Evolutionary conservation across 2,329 filamentous ascomycete genomes (phyloP).

Genomic region (Pseudopithomyces maydicus): DNA sequence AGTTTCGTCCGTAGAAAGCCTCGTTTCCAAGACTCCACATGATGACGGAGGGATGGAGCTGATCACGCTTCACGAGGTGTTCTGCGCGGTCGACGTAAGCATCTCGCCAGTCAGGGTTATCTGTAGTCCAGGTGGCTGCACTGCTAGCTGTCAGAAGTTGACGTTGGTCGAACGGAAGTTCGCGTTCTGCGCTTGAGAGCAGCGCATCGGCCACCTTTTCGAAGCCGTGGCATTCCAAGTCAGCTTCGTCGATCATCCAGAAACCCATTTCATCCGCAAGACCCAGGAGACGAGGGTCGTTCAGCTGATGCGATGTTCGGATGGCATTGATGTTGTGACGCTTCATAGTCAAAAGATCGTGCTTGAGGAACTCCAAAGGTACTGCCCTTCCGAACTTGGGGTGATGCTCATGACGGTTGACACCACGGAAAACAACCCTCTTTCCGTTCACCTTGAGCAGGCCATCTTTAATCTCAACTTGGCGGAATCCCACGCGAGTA

Average conservation of each 20-base stretch:
- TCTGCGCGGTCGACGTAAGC: slow-evolving; percentile 71
- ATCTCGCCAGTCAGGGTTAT: slow-evolving; percentile 65
- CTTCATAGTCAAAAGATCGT: slow-evolving; percentile 72
- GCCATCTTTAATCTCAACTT: slow-evolving; percentile 65
- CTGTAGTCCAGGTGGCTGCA: slow-evolving; percentile 63
- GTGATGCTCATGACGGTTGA: slow-evolving; percentile 75
- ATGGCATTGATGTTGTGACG: slow-evolving; percentile 73
- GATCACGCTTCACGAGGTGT: slow-evolving; percentile 70
- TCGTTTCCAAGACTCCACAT: slow-evolving; percentile 78
- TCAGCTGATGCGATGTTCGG: slow-evolving; percentile 71
- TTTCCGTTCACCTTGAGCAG: slow-evolving; percentile 67
- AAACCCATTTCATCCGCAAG: slow-evolving; percentile 69
- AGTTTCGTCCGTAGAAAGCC: slow-evolving; percentile 72
- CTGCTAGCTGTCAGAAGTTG: slow-evolving; percentile 61
- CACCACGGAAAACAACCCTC: slow-evolving; percentile 65
- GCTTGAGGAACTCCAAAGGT: slow-evolving; percentile 64
- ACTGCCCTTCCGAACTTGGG: slow-evolving; percentile 67
- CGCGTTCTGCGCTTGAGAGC: slow-evolving; percentile 26
- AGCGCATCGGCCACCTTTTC: slow-evolving; percentile 43
- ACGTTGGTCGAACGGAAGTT: slow-evolving; percentile 64
- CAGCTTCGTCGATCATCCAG: slow-evolving; percentile 65
- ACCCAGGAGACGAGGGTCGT: slow-evolving; percentile 64
- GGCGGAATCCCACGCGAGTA: slow-evolving; percentile 67
- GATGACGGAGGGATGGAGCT: slow-evolving; percentile 72
- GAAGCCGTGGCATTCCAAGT: slow-evolving; percentile 55